These are phyloP conservation scores for Saturnispora halmiae DNA, from an alignment of 805 yeast genomes.

Conservation along the genomic window DNA sequence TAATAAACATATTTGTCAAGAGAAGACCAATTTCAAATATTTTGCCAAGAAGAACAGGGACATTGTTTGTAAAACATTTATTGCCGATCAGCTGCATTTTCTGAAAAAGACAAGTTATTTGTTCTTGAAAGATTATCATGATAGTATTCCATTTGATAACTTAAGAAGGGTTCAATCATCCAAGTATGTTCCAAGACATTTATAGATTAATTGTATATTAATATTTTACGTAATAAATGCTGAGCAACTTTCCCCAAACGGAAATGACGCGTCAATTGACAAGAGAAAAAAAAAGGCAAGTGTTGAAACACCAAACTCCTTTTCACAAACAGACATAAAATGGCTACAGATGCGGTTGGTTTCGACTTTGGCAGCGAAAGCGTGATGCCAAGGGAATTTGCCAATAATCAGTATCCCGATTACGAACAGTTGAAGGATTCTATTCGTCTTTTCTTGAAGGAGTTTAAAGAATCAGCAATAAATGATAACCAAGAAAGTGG, in stretches of 20 bases:
- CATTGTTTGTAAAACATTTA: conserved; percentile 11
- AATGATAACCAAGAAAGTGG: conserved; percentile 19
- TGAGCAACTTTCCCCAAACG: conserved; percentile 5
- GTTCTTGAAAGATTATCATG: conserved; percentile 8
- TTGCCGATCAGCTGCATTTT: conserved; percentile 12
- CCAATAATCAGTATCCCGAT: conserved; percentile 31
- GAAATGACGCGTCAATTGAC: neutral
- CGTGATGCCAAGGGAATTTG: conserved; percentile 7
- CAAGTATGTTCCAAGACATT: conserved; percentile 1
- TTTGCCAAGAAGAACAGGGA: conserved; percentile 11
- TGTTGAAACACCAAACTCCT: neutral
- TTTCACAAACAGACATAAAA: too few relatives aligned
- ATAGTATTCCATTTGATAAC: conserved; percentile 10
- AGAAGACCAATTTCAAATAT: conserved; percentile 8
- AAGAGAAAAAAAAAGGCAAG: too few relatives aligned
- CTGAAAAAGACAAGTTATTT: conserved; percentile 7
- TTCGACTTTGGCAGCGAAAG: conserved; percentile 1
- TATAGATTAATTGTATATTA: neutral
- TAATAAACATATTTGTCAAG: conserved; percentile 16
- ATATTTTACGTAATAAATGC: neutral
- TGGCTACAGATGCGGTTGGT: conserved; percentile 5
- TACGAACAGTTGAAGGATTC: conserved; percentile 53
- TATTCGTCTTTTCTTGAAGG: conserved; percentile 56
- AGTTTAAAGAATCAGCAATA: conserved; percentile 40
- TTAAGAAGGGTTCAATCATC: conserved; percentile 6